Base-by-base conservation (phyloP, 345 rosid species). In the Eucalyptus curtisii region DNA sequence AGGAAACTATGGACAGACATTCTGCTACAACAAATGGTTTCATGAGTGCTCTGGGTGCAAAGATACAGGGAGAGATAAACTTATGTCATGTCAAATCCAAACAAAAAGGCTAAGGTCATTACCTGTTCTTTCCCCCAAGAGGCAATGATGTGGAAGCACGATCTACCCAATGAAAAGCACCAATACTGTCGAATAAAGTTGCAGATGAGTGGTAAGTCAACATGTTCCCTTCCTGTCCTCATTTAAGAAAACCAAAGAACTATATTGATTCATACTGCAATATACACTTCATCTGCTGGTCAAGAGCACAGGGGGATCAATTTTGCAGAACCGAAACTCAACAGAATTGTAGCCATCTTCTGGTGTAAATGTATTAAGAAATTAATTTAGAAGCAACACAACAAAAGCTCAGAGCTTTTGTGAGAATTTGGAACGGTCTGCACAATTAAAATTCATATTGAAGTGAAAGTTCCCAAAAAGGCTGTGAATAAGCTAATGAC, bases 111-210 rank as follows among this genome's bases (percentile, higher is more conserved):
- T 40, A 33, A 55, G 49, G 30, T 47, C 20, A 42, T 91, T 90
- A 95, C 99, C 98, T 95, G 91, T 89, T 93, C 55, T 90, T 87
- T 86, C 57, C 89, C 40, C 90, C 92, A 37, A 87, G 27, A 16
- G 94, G 91, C 86, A 92, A 88, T n/a, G 95, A 89, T n/a, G 94
- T 92, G 22, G 94, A 93, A 40, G 94, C 92, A 42, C 98, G 95
- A 93, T 97, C 98, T 47, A 94, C 88, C 99, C 99, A 97, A 88
- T 97, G 96, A 92, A 96, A 96, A 86, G 98, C 98, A 42, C 99
- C 99, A 89, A 96, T 94, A 87, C 97, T 96, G 94, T 86, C 27
- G 55, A 90, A 89, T 86, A 90, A 49, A 90, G 80, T 50, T 61
- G 57, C 47, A 52, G 44, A 40, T 16, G 86, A 85, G 27, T n/a